Conservation (phyloP, 441 rosid genomes). For the Bruguiera hainesii region DNA sequence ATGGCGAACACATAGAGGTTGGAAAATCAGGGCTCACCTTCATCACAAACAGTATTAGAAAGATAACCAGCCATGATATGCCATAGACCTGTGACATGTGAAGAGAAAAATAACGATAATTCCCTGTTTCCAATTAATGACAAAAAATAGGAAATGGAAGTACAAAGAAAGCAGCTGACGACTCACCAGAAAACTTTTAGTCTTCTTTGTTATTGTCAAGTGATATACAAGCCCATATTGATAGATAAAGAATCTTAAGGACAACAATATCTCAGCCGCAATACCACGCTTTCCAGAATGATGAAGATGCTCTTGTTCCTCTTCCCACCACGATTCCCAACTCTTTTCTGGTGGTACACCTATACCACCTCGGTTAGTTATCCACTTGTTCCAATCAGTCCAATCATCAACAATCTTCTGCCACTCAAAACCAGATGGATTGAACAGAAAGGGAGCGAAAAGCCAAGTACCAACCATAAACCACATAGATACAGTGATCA, state of each 20-base stretch:
- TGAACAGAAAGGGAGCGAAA: conserved; percentile 97
- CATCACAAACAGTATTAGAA: conserved; percentile 86
- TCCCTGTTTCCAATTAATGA: neutral
- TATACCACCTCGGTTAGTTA: conserved; percentile 85
- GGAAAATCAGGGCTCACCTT: conserved; percentile 53
- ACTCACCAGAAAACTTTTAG: conserved; percentile 66
- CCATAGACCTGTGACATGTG: conserved; percentile 72
- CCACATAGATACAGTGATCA: conserved; percentile 97
- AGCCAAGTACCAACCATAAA: conserved; percentile 99
- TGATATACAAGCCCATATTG: conserved; percentile 98
- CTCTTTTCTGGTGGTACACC: conserved; percentile 98
- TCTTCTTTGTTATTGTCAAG: conserved; percentile 48
- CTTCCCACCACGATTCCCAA: conserved; percentile 99
- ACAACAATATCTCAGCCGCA: conserved; percentile 76
- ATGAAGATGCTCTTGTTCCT: conserved; percentile 95
- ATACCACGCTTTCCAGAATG: conserved; percentile 93
- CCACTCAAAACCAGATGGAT: conserved; percentile 99
- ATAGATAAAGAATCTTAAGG: conserved; percentile 85
- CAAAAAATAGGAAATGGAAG: conserved; percentile 4
- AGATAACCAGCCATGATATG: conserved; percentile 91
- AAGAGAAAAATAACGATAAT: conserved; percentile 12
- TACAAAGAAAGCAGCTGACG: conserved; percentile 9
- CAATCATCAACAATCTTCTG: conserved; percentile 99
- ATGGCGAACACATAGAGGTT: neutral
- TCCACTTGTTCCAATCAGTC: conserved; percentile 99